Evolutionary conservation across 345 rosid species (phyloP), one percentile per base, ranked within the genome.

Genomic region (Citrus unshiu): DNA sequence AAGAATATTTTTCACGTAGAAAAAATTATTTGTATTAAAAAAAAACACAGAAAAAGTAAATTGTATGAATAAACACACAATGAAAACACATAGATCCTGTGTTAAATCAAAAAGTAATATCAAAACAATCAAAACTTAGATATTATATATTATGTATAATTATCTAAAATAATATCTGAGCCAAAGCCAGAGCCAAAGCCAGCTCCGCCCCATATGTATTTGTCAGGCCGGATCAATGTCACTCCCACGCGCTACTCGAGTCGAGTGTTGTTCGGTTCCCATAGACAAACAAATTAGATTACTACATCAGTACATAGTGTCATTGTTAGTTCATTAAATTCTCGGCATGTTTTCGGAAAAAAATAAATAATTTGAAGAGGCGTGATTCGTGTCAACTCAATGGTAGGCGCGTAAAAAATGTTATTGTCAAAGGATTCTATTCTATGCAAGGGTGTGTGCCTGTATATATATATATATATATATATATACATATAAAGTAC

Each of bases 201-300:
- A 74, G 73, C 84, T 72, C 72, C 66, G 57, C 56, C 79, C 73
- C 68, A 68, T 73, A 74, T 73, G 79, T 69, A 46, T 68, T 74
- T 72, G 80, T 81, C 81, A 68, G 71, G 54, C 59, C 40, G 18
- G 37, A 67, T 19, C 56, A 67, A 35, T 59, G 68, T 72, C 51
- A 22, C 65, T 22, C 81, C 58, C 84, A 54, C 80, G 72, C 76
- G 72, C 76, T 39, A 0, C 43, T 19, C 0, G 0, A 2, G 40
- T 51, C 61, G 7, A 7, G 7, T 49, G 43, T 0, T 35, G 9
- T 34, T 12, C 72, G 9, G n/a, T 13, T 43, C 16, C 3, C 22
- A 9, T 29, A 5, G 13, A 39, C 10, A n/a, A 22, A 4, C 27
- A 19, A 7, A 54, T 54, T 18, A 22, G 4, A 71, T 30, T 13